Evolutionary conservation across 2,329 filamentous ascomycete genomes (phyloP).

Genomic region (Calonectria henricotiae): DNA sequence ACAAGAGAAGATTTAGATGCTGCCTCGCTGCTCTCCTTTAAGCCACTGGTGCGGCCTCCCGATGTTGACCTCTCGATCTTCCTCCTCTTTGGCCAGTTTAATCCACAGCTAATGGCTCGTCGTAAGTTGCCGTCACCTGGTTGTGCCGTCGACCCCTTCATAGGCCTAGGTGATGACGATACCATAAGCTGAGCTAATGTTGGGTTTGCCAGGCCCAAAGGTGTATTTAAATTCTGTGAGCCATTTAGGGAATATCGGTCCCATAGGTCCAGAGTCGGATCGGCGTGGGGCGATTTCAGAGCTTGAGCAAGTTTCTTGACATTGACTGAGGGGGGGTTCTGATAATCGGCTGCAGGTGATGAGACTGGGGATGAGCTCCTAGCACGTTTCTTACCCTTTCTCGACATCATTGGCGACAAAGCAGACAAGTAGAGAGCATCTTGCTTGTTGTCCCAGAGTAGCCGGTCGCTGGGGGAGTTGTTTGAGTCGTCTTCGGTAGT

Average conservation of each 20-base stretch:
- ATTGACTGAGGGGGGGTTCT: conserved; percentile 68
- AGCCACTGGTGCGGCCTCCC: conserved; percentile 54
- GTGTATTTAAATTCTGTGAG: conserved; percentile 62
- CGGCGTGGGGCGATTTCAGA: conserved; percentile 78
- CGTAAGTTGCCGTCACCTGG: conserved; percentile 67
- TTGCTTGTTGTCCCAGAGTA: conserved; percentile 73
- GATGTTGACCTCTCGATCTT: conserved; percentile 69
- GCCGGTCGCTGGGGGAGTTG: conserved; percentile 73
- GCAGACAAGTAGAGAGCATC: conserved; percentile 60
- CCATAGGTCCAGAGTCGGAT: conserved; percentile 84
- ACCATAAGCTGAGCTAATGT: conserved; percentile 77
- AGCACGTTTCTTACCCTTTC: conserved; percentile 76
- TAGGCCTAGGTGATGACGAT: conserved; percentile 79
- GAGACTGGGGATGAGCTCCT: conserved; percentile 82
- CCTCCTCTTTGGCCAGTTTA: conserved; percentile 81
- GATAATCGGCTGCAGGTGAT: conserved; percentile 72
- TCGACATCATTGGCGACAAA: conserved; percentile 67
- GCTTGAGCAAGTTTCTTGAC: conserved; percentile 72
- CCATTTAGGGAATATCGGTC: conserved; percentile 76
- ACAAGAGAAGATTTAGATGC: conserved; percentile 72
- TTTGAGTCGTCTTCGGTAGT: conserved; percentile 64
- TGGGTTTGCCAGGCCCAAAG: conserved; percentile 68
- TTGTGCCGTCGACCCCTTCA: conserved; percentile 62
- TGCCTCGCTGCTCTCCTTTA: conserved; percentile 63
- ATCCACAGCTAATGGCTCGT: conserved; percentile 79